These are phyloP conservation scores for Cladosporium austrohemisphaericum DNA, from an alignment of 2,329 filamentous ascomycete genomes.

Conservation along the genomic window DNA sequence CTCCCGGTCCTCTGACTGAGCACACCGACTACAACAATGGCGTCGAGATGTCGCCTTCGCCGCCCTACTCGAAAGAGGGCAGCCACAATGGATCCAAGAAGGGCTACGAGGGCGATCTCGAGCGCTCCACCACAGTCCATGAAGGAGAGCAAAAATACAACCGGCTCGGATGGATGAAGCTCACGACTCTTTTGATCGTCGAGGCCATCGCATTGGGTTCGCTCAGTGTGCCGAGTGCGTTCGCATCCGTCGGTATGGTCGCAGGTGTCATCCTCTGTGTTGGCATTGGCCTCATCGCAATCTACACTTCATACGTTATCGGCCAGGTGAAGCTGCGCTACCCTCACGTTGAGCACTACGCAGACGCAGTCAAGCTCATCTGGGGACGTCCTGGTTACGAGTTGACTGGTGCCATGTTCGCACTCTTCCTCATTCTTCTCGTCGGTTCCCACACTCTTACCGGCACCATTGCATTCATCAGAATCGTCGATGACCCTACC, in stretches of 20 bases:
- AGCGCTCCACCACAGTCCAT: slow-evolving; percentile 26
- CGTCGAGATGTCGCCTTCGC: slow-evolving; percentile 10
- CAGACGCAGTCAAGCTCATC: slow-evolving; percentile 43
- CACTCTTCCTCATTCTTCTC: slow-evolving; percentile 41
- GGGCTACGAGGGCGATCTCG: slow-evolving; percentile 27
- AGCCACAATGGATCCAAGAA: slow-evolving; percentile 14
- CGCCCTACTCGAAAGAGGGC: slow-evolving; percentile 10
- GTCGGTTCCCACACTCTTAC: slow-evolving; percentile 45
- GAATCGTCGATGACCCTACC: slow-evolving; percentile 36
- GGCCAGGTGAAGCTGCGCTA: slow-evolving; percentile 58
- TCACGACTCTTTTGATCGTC: slow-evolving; percentile 49
- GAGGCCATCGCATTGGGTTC: slow-evolving; percentile 59
- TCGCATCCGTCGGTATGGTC: slow-evolving; percentile 53
- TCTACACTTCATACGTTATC: slow-evolving; percentile 60
- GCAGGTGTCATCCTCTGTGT: slow-evolving; percentile 55
- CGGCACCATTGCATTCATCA: slow-evolving; percentile 44
- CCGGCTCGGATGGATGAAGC: slow-evolving; percentile 46
- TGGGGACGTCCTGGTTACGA: slow-evolving; percentile 43
- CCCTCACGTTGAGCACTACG: slow-evolving; percentile 42
- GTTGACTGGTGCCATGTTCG: slow-evolving; percentile 42
- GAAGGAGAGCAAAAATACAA: slow-evolving; percentile 36
- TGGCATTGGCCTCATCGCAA: slow-evolving; percentile 55
- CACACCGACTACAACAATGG: slow-evolving; percentile 5
- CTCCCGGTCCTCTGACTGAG: slow-evolving; percentile 14
- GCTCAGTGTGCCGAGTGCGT: slow-evolving; percentile 53